Evolutionary conservation across 192 early-diverging fungal species (phyloP).

Genomic region (Glomus cerebriforme): DNA sequence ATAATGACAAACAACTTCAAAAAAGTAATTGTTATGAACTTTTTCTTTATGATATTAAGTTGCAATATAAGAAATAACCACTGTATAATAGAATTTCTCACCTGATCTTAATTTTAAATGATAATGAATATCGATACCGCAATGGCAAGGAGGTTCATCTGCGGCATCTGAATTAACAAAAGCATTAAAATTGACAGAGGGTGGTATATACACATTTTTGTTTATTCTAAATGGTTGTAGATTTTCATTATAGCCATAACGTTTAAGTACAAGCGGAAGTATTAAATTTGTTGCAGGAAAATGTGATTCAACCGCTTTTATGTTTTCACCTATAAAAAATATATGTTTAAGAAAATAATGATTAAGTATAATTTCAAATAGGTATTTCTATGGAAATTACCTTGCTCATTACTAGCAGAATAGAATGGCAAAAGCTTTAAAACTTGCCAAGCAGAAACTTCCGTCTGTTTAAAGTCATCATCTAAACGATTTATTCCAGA

Average conservation of each 20-base stretch:
- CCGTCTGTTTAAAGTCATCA: slow-evolving; percentile 9
- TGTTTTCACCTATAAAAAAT: slow-evolving; percentile 37
- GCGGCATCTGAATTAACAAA: slow-evolving; percentile 52
- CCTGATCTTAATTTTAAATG: slow-evolving; percentile 25
- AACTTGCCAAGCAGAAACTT: slow-evolving; percentile 71
- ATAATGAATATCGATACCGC: slow-evolving; percentile 11
- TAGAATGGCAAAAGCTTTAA: slow-evolving; percentile 72
- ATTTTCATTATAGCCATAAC: slow-evolving; percentile 55
- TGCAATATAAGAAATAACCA: background rate
- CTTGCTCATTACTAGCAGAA: slow-evolving; percentile 66
- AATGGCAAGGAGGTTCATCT: slow-evolving; percentile 32
- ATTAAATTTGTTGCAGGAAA: slow-evolving; percentile 63
- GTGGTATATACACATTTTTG: slow-evolving; percentile 56
- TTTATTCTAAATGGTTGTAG: slow-evolving; percentile 44
- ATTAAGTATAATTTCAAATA: background rate
- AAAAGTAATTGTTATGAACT: slow-evolving; percentile 35
- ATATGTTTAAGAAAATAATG: background rate
- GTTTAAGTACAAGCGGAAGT: slow-evolving; percentile 68
- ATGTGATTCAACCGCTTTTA: slow-evolving; percentile 44
- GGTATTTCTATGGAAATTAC: background rate
- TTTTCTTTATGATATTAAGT: background rate
- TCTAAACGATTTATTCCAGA: slow-evolving; percentile 52
- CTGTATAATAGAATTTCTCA: background rate
- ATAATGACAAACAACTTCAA: slow-evolving; percentile 60
- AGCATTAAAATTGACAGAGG: slow-evolving; percentile 46